Evolutionary conservation across 192 early-diverging fungal genomes (phyloP), one percentile per base, ranked within the genome.

Genomic region (Linnemannia schmuckeri): DNA sequence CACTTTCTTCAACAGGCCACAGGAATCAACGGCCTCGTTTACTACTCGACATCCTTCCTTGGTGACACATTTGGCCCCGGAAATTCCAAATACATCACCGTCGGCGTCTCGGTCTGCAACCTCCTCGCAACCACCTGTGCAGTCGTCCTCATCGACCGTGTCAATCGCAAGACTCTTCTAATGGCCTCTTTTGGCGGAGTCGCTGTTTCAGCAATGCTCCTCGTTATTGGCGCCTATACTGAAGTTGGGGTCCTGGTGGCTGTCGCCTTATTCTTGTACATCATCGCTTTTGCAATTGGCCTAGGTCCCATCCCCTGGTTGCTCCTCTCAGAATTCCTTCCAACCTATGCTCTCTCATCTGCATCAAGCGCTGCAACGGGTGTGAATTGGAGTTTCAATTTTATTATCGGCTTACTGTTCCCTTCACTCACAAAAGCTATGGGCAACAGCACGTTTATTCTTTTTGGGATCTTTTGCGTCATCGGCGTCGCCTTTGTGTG

Each of bases 21-120:
- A 61, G 97, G 96, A 24, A 96, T 97, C 88, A 96, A 96, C 79
- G 95, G 93, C 3, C 93, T 96, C 33, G 94, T 96, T 40, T 97
- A 95, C 89, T 97, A 97, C 82, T 94, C 83, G 35, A 85, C 83
- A 1, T 85, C 83, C 5, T 85, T 85, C 44, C 83, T 85, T 7
- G 38, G 90, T n/a, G 93, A 95, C 12, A 93, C 91, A 41, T 96
- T 97, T 70, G 96, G 96, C 84, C 84, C 89, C 57, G 77, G 93
- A 76, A 92, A 90, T n/a, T 90, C 93, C 20, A 91, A 90, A 46
- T 87, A 89, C n/a, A 90, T 97, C 27, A 91, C 95, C 8, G 88
- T 95, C 12, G 91, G 93, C 6, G 80, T 91, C 27, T 89, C 90
- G 0, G 87, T 88, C 10, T 74, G 94, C 24, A 95, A 93, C 46